Conservation (phyloP, 805 yeast species). For the Torulaspora delbrueckii region DNA sequence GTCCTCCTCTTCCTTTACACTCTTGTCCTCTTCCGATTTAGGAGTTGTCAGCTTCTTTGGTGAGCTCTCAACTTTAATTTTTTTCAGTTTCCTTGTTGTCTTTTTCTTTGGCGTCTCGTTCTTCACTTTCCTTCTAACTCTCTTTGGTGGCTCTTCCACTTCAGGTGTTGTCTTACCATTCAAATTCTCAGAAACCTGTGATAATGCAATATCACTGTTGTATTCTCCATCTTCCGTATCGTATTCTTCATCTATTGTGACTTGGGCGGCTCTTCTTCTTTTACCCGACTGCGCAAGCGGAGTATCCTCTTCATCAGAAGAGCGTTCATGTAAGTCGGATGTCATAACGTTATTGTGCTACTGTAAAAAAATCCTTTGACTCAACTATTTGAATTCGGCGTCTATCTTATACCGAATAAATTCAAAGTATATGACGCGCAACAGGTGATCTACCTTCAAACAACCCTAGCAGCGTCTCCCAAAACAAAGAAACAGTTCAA, state of each 20-base stretch:
- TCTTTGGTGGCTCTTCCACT: slow-evolving; percentile 4
- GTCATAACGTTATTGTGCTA: slow-evolving; percentile 5
- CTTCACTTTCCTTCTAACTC: slow-evolving; percentile 6
- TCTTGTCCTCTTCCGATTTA: slow-evolving; percentile 11
- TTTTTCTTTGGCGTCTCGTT: slow-evolving; percentile 3
- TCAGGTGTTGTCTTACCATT: slow-evolving; percentile 10
- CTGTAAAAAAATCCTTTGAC: neutral
- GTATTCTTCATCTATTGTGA: slow-evolving; percentile 20
- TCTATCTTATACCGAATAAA: neutral
- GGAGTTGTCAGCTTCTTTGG: slow-evolving; percentile 7
- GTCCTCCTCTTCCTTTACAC: slow-evolving; percentile 23
- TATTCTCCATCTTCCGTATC: slow-evolving; percentile 19
- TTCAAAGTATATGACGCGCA: neutral
- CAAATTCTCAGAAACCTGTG: slow-evolving; percentile 16
- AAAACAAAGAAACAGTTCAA: neutral
- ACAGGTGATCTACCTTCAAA: neutral
- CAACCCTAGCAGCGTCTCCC: neutral
- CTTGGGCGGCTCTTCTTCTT: slow-evolving; percentile 12
- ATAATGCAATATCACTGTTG: slow-evolving; percentile 27
- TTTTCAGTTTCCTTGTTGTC: slow-evolving; percentile 6
- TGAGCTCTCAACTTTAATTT: slow-evolving; percentile 13
- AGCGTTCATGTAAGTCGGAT: slow-evolving; percentile 7
- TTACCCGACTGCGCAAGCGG: slow-evolving; percentile 16
- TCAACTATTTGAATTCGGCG: neutral
- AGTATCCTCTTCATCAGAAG: slow-evolving; percentile 19